Conservation (phyloP, 2,329 filamentous ascomycete species). For the Alternaria solani region DNA sequence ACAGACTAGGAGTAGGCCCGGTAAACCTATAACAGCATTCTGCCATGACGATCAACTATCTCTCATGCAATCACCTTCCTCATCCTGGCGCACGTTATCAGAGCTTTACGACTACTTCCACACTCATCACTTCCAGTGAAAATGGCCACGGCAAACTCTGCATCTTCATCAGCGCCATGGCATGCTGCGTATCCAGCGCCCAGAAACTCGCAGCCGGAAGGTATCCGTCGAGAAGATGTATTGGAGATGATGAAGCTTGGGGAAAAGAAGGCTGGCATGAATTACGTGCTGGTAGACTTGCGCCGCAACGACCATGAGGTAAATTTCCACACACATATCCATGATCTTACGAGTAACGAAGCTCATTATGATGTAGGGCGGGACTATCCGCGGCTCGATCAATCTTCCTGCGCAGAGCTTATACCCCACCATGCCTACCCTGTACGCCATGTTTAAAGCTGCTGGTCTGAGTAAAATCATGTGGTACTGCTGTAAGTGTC, state of each 20-base stretch:
- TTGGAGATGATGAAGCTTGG: slow-evolving; percentile 15
- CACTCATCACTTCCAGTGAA: too few relatives aligned
- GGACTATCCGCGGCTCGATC: slow-evolving; percentile 66
- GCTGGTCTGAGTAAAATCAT: slow-evolving; percentile 61
- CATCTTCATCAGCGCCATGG: slow-evolving; percentile 16
- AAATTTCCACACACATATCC: slow-evolving; percentile 1
- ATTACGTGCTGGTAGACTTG: slow-evolving; percentile 57
- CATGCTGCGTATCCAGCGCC: slow-evolving; percentile 25
- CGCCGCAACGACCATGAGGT: slow-evolving; percentile 63
- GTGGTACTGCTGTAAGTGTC: slow-evolving; percentile 63
- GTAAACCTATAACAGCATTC: too few relatives aligned
- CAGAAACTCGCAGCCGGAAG: slow-evolving; percentile 6
- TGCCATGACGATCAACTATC: too few relatives aligned
- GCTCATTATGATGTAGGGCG: slow-evolving; percentile 56
- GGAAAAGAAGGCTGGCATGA: slow-evolving; percentile 1
- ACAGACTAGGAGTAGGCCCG: too few relatives aligned
- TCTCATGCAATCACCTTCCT: too few relatives aligned
- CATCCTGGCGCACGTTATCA: too few relatives aligned
- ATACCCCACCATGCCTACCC: slow-evolving; percentile 58
- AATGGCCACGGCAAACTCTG: slow-evolving; percentile 7
- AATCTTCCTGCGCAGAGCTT: slow-evolving; percentile 66
- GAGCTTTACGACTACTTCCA: too few relatives aligned
- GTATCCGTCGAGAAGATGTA: slow-evolving; percentile 17
- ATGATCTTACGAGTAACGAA: too few relatives aligned
- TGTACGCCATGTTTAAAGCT: slow-evolving; percentile 62